phyloP scores from a whole-genome alignment of 768 basidiomycete species.

The Mycena capillaripes region DNA sequence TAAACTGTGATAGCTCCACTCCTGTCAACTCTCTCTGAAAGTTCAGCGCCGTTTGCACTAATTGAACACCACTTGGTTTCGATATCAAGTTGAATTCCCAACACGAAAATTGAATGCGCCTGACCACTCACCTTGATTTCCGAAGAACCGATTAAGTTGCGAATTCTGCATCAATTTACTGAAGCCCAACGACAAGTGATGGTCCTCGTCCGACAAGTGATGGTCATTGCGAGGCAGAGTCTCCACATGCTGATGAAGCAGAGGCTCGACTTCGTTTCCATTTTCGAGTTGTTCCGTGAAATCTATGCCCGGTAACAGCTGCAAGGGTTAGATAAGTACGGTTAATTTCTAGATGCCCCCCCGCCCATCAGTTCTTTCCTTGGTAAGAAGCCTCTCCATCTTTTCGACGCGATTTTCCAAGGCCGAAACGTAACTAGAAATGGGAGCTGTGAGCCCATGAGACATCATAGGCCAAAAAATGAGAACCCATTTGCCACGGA shows the following conservation, averaged over 20 bases:
- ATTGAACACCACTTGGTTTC: conserved; percentile 60
- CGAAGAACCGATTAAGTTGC: conserved; percentile 60
- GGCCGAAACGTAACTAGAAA: conserved; percentile 60
- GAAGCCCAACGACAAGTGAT: conserved; percentile 43
- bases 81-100: neutral
- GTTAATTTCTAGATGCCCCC: too few relatives aligned
- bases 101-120: neutral
- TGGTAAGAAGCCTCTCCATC: conserved; percentile 72
- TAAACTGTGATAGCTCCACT: neutral
- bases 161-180: conserved; percentile 56
- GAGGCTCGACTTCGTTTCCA: conserved; percentile 22
- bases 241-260: conserved; percentile 59
- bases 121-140: conserved; percentile 49
- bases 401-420: conserved; percentile 39
- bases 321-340: too few relatives aligned
- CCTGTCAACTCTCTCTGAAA: conserved; percentile 52
- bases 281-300: conserved; percentile 70
- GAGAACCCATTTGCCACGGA: conserved; percentile 77
- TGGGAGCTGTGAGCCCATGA: neutral
- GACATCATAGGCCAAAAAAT: neutral
- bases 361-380: conserved; percentile 23
- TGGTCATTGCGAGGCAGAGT: conserved; percentile 56
- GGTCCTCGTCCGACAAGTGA: conserved; percentile 41
- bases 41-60: conserved; percentile 70
- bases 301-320: conserved; percentile 73